Evolutionary conservation across 1,284 basidiomycete genomes (phyloP).

Genomic region (Pseudozyma sp.): DNA sequence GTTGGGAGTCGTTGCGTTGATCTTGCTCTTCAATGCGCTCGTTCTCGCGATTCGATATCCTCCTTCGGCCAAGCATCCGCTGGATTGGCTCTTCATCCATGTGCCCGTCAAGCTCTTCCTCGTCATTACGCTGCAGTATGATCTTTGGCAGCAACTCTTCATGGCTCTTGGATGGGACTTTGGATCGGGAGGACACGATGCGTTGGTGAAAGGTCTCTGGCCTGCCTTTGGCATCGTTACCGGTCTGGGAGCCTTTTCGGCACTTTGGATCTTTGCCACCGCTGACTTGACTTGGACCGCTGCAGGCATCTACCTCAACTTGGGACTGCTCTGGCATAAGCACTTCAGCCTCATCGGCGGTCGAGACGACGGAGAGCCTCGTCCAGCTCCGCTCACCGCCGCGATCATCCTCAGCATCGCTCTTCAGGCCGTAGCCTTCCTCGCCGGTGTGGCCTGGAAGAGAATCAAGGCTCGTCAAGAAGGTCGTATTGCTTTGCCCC

Average conservation of each 20-base stretch:
- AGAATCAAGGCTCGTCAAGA: constrained; percentile 51
- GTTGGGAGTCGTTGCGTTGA: constrained; percentile 48
- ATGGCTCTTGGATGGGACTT: constrained; percentile 71
- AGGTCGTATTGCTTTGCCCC: constrained; percentile 51
- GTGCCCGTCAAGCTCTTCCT: constrained; percentile 72
- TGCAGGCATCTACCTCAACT: constrained; percentile 55
- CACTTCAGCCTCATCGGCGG: constrained; percentile 45
- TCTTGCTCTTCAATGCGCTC: constrained; percentile 58
- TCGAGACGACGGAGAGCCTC: constrained; percentile 34
- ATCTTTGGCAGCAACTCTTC: constrained; percentile 72
- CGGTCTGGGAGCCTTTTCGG: constrained; percentile 46
- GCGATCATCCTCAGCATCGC: constrained; percentile 55
- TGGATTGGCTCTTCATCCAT: constrained; percentile 73
- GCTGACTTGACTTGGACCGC: constrained; percentile 58
- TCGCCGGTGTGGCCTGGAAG: constrained; percentile 55
- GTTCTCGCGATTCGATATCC: constrained; percentile 53
- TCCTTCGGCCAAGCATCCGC: constrained; percentile 70
- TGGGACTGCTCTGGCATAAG: constrained; percentile 58
- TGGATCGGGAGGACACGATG: constrained; percentile 32
- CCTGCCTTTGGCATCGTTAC: constrained; percentile 55
- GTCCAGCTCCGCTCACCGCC: constrained; percentile 54
- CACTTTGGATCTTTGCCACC: constrained; percentile 63
- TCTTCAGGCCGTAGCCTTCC: constrained; percentile 45
- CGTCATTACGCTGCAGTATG: constrained; percentile 71
- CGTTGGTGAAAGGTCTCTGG: constrained; percentile 52